Base-by-base conservation (phyloP, 1,139 yeast species). In the Scheffersomyces quercinus region DNA sequence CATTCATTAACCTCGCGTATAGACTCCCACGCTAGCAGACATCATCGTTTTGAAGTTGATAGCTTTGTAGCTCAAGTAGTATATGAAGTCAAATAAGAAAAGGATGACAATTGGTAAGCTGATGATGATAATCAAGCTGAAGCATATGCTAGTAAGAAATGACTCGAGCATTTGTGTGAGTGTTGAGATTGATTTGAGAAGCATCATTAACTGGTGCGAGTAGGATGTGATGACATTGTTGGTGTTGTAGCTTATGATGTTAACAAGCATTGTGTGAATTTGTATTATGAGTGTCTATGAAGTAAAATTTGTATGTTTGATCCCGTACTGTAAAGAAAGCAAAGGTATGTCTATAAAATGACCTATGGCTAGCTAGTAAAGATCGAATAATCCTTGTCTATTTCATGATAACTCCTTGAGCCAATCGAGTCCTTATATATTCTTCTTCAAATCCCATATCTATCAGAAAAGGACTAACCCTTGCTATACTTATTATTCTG, bases 61-160 rank as follows among this genome's bases (percentile, higher is more conserved):
- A n/a, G 20, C 35, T 20, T 31, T 31, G 35, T 12, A 31, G 35
- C 35, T 31, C n/a, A 31, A 15, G 35, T 31, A 31, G 24, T 31
- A 31, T 5, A 31, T n/a, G 6, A 31, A 11, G 35, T 31, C 35
- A 20, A 31, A 14, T 3, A 31, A 20, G n/a, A 31, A 31, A 11
- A 31, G 20, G 11, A 31, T 10, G 11, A 31, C 35, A 14, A 31
- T 31, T 15, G 35, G 35, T 11, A 31, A 15, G 35, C 35, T 31
- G 13, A 31, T 31, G 12, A 31, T 15, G 15, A 31, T 10, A 11
- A 31, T 20, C 35, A 31, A 31, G 35, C 35, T 31, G 20, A 31
- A 31, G n/a, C 35, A 31, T 15, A 31, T 31, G 35, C 35, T 31
- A n/a, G 24, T 14, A 13, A 31, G 35, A 31, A 31, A 13, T n/a